These are phyloP conservation scores for Triangularia verruculosa DNA, from an alignment of 2,329 filamentous ascomycete genomes.

Conservation along the genomic window DNA sequence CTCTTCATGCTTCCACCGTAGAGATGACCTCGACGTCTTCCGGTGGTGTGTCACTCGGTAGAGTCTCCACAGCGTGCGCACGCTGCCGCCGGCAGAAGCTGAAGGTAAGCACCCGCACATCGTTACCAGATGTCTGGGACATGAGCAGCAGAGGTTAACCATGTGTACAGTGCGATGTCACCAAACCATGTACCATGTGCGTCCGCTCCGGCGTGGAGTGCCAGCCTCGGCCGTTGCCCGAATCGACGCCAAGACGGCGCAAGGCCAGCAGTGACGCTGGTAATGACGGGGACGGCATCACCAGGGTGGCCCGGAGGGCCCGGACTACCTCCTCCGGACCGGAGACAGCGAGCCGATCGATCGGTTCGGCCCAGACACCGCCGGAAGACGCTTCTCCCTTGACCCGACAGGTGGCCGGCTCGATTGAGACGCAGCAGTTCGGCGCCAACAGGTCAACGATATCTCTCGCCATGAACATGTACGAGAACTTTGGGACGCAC, in stretches of 20 bases:
- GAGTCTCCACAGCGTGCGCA: slow-evolving; percentile 3
- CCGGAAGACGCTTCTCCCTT: not conserved
- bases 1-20: not conserved
- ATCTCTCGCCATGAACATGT: slow-evolving; percentile 5
- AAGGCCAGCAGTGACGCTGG: not conserved
- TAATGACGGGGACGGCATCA: not conserved
- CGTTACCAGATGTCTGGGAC: not conserved
- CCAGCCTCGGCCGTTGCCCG: not conserved
- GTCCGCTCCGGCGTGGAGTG: slow-evolving; percentile 2
- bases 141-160: not conserved
- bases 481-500: slow-evolving; percentile 1
- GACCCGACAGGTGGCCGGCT: not conserved
- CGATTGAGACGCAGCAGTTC: not conserved
- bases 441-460: slow-evolving; percentile 5
- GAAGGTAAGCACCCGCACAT: slow-evolving; percentile 1
- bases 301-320: not conserved
- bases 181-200: slow-evolving; percentile 2
- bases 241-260: slow-evolving; percentile 2
- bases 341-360: not conserved
- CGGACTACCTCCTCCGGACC: not conserved
- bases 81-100: slow-evolving; percentile 3
- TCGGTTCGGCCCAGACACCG: not conserved
- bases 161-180: not conserved
- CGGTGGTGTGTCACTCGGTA: not conserved
- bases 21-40: not conserved